These are phyloP conservation scores for Cucumis sativus DNA, from an alignment of 306 rosid genomes.

Conservation along the genomic window DNA sequence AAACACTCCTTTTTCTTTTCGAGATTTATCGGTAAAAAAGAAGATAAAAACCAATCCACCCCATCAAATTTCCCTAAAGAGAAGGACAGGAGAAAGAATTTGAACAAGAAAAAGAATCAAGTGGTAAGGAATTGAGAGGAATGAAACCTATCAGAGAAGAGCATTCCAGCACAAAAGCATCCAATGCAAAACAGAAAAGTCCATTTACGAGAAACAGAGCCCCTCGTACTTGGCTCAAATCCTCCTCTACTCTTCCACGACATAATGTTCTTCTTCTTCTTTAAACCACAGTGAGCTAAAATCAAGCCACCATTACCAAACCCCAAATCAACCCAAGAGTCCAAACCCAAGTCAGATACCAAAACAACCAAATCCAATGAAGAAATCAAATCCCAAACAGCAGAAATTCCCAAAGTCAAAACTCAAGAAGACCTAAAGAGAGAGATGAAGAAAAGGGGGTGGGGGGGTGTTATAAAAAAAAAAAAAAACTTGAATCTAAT, in stretches of 20 bases:
- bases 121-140: neutral
- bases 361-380: neutral
- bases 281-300: constrained; percentile 2
- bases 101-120: neutral
- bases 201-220: constrained; percentile 35
- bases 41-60: neutral
- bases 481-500: neutral
- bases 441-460: neutral
- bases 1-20: neutral
- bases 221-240: constrained; percentile 22
- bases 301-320: constrained; percentile 19
- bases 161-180: constrained; percentile 48
- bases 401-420: neutral
- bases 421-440: neutral
- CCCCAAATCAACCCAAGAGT: constrained; percentile 15
- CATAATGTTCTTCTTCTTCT: constrained; percentile 6
- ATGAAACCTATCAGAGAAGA: constrained; percentile 44
- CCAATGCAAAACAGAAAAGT: constrained; percentile 37
- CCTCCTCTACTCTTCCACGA: constrained; percentile 36
- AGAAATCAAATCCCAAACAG: neutral
- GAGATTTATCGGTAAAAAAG: neutral
- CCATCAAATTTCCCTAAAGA: constrained; percentile 2
- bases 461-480: neutral
- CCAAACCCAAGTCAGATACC: constrained; percentile 15
- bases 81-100: neutral